phyloP scores from a whole-genome alignment of 2,329 filamentous ascomycete genomes.

The Penicillium nordicum region DNA sequence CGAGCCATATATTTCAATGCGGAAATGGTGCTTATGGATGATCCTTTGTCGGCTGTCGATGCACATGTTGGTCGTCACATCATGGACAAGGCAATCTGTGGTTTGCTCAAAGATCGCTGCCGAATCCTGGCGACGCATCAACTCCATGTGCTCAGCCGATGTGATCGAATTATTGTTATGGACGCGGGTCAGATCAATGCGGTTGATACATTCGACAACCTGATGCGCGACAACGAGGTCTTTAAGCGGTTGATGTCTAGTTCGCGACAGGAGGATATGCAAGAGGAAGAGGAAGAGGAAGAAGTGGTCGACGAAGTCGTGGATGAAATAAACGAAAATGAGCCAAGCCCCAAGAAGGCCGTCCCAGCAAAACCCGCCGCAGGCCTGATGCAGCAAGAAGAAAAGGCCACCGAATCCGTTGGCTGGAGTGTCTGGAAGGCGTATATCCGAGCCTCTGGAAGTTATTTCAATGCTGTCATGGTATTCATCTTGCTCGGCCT shows the following conservation, averaged over 20 bases:
- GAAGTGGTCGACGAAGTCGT: slow-evolving; percentile 51
- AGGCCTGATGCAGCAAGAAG: slow-evolving; percentile 48
- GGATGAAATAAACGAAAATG: slow-evolving; percentile 36
- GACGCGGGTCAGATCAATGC: slow-evolving; percentile 79
- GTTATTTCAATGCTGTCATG: slow-evolving; percentile 60
- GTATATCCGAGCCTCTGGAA: slow-evolving; percentile 70
- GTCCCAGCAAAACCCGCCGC: slow-evolving; percentile 14
- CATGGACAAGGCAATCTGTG: slow-evolving; percentile 91
- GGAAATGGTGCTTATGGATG: slow-evolving; percentile 62
- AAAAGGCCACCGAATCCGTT: slow-evolving; percentile 69
- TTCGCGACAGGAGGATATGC: slow-evolving; percentile 56
- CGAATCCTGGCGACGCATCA: slow-evolving; percentile 92
- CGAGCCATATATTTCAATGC: slow-evolving; percentile 66
- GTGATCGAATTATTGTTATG: slow-evolving; percentile 91
- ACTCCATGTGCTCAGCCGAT: slow-evolving; percentile 84
- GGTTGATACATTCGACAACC: slow-evolving; percentile 81
- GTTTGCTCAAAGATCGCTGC: slow-evolving; percentile 82
- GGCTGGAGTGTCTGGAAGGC: slow-evolving; percentile 75
- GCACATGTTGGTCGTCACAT: slow-evolving; percentile 65
- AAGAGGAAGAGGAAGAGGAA: slow-evolving; percentile 49
- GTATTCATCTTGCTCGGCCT: slow-evolving; percentile 64
- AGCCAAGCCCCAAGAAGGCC: slow-evolving; percentile 8
- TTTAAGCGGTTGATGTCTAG: slow-evolving; percentile 82
- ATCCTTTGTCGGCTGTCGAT: slow-evolving; percentile 56
- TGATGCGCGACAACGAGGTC: slow-evolving; percentile 73